Base-by-base conservation (phyloP, 2,329 filamentous ascomycete species). In the Colletotrichum lindemuthianum region DNA sequence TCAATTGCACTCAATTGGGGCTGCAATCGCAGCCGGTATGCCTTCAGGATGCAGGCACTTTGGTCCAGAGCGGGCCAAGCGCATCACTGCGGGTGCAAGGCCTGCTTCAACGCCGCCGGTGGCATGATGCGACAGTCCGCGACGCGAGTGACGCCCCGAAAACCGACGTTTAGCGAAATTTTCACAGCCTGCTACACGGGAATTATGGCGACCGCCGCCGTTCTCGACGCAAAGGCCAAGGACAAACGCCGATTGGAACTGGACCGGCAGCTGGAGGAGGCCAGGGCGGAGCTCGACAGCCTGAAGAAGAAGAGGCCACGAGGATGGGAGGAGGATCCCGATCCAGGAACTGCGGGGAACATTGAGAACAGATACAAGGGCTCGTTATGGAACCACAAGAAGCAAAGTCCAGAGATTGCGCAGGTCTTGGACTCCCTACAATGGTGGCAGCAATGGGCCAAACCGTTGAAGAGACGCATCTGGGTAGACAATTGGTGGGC, bases 121-220 rank as follows among this genome's bases (percentile, higher is more conserved):
- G 76, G 78, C 48, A 70, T 86, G 65, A 78, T 82, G 65, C 82
- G 84, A 61, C 83, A 82, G 71, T 75, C 82, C 58, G 83, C 85
- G 48, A 83, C 82, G 44, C 78, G 80, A 24, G 77, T 81, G 37
- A 74, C 81, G 55, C 82, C 80, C 70, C 82, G 84, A 58, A 83
- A 82, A 68, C 75, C 82, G 47, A 81, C 80, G 44, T 75, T 81
- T 71, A 77, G 83, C 75, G 79, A 88, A 76, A 68, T 88, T 65
- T 82, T 90, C 72, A 91, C 89, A 32, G 86, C 90, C 43, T 86
- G 84, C 73, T 92, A 92, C 72, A 89, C 89, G 33, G 86, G 88
- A 39, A 84, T 90, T 58, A 85, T 91, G 70, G 89, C 87, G 6
- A 86, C 87, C 2, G 89, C 88, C 2, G 84, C 88, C 10, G 78